A percentile compares a stretch with the other conserved stretches of the same genome.
Evolutionary conservation across 2,329 filamentous ascomycete species (phyloP).

Genomic region (Fusarium guadeloupense): DNA sequence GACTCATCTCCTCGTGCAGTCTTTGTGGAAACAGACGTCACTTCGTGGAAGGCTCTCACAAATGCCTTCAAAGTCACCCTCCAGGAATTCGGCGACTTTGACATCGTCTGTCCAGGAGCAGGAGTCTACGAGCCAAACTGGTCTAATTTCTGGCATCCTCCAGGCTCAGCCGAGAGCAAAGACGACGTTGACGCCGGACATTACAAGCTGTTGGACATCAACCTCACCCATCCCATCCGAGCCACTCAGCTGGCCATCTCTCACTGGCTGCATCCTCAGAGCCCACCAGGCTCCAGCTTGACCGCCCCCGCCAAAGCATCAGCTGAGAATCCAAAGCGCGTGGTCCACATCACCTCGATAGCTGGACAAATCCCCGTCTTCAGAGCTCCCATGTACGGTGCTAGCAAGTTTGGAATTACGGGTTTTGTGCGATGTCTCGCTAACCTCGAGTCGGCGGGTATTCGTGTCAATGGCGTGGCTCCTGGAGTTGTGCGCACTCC

Average conservation of each 20-base stretch:
- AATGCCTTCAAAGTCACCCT: conserved; percentile 49
- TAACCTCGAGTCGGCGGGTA: conserved; percentile 46
- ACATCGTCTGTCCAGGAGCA: conserved; percentile 57
- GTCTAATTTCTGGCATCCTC: conserved; percentile 55
- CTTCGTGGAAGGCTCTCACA: conserved; percentile 51
- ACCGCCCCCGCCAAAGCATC: conserved; percentile 26
- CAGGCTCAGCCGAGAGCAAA: conserved; percentile 47
- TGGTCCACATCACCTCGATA: conserved; percentile 52
- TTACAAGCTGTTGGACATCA: conserved; percentile 53
- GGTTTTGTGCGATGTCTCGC: conserved; percentile 55
- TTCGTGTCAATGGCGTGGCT: conserved; percentile 56
- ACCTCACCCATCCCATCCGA: conserved; percentile 54
- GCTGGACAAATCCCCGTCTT: conserved; percentile 50
- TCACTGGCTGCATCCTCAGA: conserved; percentile 48
- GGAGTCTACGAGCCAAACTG: conserved; percentile 58
- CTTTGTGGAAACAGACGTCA: conserved; percentile 57
- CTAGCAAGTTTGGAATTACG: conserved; percentile 51
- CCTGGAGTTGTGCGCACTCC: conserved; percentile 57
- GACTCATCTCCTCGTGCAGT: conserved; percentile 45
- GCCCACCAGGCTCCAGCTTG: background rate
- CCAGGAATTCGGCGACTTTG: conserved; percentile 50
- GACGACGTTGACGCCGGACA: conserved; percentile 44
- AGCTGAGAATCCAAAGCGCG: conserved; percentile 46
- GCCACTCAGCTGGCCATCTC: conserved; percentile 53
- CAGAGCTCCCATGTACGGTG: conserved; percentile 51